Evolutionary conservation across 2,329 filamentous ascomycete species (phyloP).

Genomic region (Ophiostoma pallidulum): DNA sequence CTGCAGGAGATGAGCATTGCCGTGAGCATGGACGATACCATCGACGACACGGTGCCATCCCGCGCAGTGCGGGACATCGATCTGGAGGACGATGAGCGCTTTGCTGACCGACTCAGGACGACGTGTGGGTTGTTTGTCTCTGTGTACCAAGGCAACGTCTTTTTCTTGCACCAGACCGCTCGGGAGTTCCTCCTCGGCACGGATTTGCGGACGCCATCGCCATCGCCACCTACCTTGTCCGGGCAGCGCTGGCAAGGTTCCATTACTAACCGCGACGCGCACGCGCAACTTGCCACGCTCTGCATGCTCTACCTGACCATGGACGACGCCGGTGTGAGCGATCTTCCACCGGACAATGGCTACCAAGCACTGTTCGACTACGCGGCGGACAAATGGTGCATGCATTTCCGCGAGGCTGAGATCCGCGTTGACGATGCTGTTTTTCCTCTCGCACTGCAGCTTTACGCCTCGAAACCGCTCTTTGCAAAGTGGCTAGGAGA

Average conservation of each 20-base stretch:
- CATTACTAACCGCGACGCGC: conserved; percentile 17
- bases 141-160: conserved; percentile 21
- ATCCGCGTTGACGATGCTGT: conserved; percentile 11
- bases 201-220: conserved; percentile 6
- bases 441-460: conserved; percentile 6
- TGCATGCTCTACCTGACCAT: conserved; percentile 19
- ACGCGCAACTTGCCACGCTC: conserved; percentile 17
- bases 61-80: conserved; percentile 15
- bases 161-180: conserved; percentile 26
- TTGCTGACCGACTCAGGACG: conserved; percentile 17
- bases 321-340: conserved; percentile 1
- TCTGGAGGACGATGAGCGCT: conserved; percentile 16
- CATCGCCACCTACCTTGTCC: not conserved
- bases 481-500: conserved; percentile 11
- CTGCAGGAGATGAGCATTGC: conserved; percentile 24
- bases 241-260: conserved; percentile 16
- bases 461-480: conserved; percentile 14
- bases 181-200: conserved; percentile 23
- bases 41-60: not conserved
- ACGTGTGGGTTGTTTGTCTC: conserved; percentile 24
- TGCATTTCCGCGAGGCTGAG: conserved; percentile 17
- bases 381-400: conserved; percentile 17
- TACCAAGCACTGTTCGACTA: conserved; percentile 17
- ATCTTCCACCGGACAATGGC: not conserved
- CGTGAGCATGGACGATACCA: conserved; percentile 12